Base-by-base conservation (phyloP, 2,329 filamentous ascomycete species). In the Sclerotinia subarctica region DNA sequence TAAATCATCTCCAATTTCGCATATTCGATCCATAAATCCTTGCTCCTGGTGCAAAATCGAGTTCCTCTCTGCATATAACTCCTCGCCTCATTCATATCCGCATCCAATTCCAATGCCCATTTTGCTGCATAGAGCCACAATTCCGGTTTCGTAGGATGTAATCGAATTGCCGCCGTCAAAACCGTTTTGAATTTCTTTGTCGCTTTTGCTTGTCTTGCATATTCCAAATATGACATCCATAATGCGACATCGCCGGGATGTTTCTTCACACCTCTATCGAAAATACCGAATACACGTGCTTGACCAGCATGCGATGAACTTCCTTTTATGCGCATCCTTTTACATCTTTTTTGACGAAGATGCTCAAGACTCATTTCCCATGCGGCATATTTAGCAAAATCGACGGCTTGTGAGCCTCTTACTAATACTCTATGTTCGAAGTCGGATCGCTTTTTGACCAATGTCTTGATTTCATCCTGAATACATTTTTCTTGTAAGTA, bases 1-100 rank as follows among this genome's bases (percentile, higher is more conserved):
- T 96, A 98, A 71, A 95, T 90, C 88, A 97, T 93, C 82, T 99
- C 95, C 76, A 94, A 85, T 76, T 91, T 90, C 11, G 91, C 90
- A 77, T 97, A 98, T 80, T 97, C 92, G 46, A 96, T 77, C 93
- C 94, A 99, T 64, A 99, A 79, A 24, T 83, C 82, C 71, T 84
- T 87, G 58, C 90, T 89, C 60, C 82, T 86, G 64, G 89, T 92
- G 81, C 94, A 97, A 79, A 99, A 98, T 53, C 95, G 85, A 76
- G 96, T 86, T 0, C 94, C 95, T 70, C 94, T 85, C 83, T 96
- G 86, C 93, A 99, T 85, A 84, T 95, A 91, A 59, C 88, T 90
- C 70, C 95, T 82, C 3, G 94, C 93, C 56, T 90, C 89, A 32
- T 88, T 90, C 87, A 98, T 96, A 79, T 98, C 94, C 2, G 90